phyloP scores from a whole-genome alignment of 371 early-diverging fungal genomes.

The Mucor plumbeus region DNA sequence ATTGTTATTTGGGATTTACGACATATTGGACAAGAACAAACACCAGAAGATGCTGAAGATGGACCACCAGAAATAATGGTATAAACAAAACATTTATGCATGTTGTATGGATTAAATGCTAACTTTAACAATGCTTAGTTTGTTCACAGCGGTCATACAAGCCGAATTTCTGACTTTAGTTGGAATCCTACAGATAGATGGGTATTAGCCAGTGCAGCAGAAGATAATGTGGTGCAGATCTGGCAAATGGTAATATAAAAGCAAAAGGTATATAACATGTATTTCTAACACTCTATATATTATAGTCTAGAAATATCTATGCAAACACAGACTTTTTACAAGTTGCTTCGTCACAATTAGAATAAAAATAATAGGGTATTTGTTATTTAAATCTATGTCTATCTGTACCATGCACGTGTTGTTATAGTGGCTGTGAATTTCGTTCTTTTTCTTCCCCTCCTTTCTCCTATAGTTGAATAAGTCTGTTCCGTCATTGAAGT shows the following conservation, averaged over 20 bases:
- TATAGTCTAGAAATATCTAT: constrained; percentile 42
- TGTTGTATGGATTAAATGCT: constrained; percentile 7
- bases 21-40: constrained; percentile 93
- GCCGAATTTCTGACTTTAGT: constrained; percentile 92
- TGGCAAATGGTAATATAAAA: constrained; percentile 92
- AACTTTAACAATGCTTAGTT: constrained; percentile 61
- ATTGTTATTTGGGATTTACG: constrained; percentile 97
- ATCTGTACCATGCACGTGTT: constrained; percentile 9
- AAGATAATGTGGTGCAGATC: constrained; percentile 97
- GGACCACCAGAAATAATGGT: constrained; percentile 97
- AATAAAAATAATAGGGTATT: constrained; percentile 26
- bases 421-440: constrained; percentile 11
- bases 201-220: constrained; percentile 94
- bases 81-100: constrained; percentile 21
- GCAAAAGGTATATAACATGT: not conserved
- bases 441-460: constrained; percentile 2
- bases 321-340: constrained; percentile 32
- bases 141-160: constrained; percentile 99
- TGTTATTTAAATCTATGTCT: not conserved
- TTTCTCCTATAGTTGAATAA: not conserved
- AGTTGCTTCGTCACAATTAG: constrained; percentile 33
- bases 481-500: constrained; percentile 18
- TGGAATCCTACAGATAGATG: constrained; percentile 98
- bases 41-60: constrained; percentile 96
- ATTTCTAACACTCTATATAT: constrained; percentile 13